Conservation (phyloP, 2,329 filamentous ascomycete species). For the Sporothrix euskadiensis region DNA sequence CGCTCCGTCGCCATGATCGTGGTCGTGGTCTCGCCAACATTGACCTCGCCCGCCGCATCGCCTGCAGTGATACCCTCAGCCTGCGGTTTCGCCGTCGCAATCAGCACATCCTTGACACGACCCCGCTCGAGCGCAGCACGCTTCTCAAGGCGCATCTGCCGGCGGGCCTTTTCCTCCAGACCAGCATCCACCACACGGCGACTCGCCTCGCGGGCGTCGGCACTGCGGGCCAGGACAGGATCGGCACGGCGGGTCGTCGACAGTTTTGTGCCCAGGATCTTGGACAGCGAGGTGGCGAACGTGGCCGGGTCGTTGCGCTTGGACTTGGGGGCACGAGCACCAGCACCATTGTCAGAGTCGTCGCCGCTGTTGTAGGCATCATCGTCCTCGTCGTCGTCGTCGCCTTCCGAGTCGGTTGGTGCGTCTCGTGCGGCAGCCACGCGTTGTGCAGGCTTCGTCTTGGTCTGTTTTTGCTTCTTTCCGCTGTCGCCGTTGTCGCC, state of each 20-base stretch:
- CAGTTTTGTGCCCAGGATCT: slow-evolving; percentile 88
- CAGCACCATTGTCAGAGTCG: slow-evolving; percentile 40
- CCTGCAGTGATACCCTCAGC: not conserved
- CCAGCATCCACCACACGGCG: slow-evolving; percentile 72
- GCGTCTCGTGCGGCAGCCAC: slow-evolving; percentile 27
- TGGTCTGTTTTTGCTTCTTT: slow-evolving; percentile 44
- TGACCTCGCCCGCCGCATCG: slow-evolving; percentile 40
- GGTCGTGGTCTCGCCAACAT: slow-evolving; percentile 51
- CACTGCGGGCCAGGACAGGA: slow-evolving; percentile 85
- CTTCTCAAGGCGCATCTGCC: slow-evolving; percentile 78
- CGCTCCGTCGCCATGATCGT: slow-evolving; percentile 71
- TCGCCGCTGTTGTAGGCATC: slow-evolving; percentile 38
- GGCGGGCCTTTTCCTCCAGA: slow-evolving; percentile 77
- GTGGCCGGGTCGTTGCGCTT: slow-evolving; percentile 91
- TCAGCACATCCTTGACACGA: slow-evolving; percentile 81
- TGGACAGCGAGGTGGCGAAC: slow-evolving; percentile 90
- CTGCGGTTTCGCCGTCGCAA: slow-evolving; percentile 42
- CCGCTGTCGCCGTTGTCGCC: slow-evolving; percentile 35
- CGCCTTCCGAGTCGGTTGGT: slow-evolving; percentile 40
- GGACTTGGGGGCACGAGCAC: slow-evolving; percentile 52
- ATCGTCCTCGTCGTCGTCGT: slow-evolving; percentile 42
- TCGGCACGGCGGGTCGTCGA: slow-evolving; percentile 78
- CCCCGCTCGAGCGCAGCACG: slow-evolving; percentile 79
- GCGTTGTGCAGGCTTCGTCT: slow-evolving; percentile 1
- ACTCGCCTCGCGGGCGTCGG: slow-evolving; percentile 69